Conservation (phyloP, 139 green algal species). For the Chlorella sp. region DNA sequence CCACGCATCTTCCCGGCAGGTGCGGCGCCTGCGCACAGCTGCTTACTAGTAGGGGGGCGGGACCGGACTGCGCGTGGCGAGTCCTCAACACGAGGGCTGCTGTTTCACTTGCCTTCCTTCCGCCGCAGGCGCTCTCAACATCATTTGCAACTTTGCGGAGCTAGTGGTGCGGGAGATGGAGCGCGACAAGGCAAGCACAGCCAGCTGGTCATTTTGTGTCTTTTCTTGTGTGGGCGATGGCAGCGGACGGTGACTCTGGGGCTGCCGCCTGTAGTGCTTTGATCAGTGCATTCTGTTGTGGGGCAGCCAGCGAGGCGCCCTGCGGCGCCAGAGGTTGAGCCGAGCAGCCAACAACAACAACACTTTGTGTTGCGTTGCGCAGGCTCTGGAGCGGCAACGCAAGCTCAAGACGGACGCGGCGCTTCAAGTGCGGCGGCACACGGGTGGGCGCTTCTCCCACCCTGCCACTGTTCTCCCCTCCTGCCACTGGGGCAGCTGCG, state of each 20-base stretch:
- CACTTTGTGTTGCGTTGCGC: too few relatives aligned
- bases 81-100: too few relatives aligned
- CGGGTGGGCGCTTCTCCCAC: not conserved
- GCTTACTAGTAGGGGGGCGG: not conserved
- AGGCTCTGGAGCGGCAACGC: not conserved
- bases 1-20: conserved; percentile 27
- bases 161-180: conserved; percentile 33
- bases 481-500: too few relatives aligned
- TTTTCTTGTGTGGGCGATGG: too few relatives aligned
- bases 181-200: not conserved
- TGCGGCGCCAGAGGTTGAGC: too few relatives aligned
- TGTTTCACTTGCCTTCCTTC: not conserved
- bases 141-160: conserved; percentile 27
- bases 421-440: not conserved
- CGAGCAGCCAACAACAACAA: too few relatives aligned
- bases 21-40: not conserved
- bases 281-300: too few relatives aligned
- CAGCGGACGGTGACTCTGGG: too few relatives aligned
- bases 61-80: too few relatives aligned
- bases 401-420: not conserved
- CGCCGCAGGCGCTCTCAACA: conserved; percentile 1
- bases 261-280: too few relatives aligned
- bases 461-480: not conserved
- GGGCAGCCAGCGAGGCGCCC: too few relatives aligned
- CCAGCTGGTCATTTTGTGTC: too few relatives aligned